Percentiles rank a stretch among this genome's conserved stretches.
Evolutionary conservation across 208 protist species (phyloP).

Genomic region (Trypanosoma melophagium): DNA sequence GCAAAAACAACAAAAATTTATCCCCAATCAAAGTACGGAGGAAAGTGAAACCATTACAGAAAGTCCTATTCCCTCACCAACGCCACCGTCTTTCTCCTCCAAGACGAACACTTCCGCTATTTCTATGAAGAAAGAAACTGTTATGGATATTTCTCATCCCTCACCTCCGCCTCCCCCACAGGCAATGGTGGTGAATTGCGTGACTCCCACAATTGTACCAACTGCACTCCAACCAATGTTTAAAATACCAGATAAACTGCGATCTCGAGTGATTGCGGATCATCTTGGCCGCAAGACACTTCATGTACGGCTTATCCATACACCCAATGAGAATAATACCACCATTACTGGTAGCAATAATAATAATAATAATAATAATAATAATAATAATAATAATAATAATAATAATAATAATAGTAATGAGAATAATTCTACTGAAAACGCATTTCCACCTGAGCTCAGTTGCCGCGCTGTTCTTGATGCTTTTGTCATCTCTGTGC

Average conservation of each 20-base stretch:
- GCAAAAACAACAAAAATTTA: neutral
- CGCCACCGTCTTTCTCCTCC: neutral
- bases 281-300: slow-evolving; percentile 56
- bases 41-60: neutral
- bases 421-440: neutral
- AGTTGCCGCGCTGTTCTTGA: slow-evolving; percentile 50
- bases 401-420: neutral
- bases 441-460: slow-evolving; percentile 29
- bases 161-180: neutral
- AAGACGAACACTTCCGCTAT: neutral
- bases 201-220: slow-evolving; percentile 31
- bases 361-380: neutral
- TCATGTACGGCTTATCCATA: slow-evolving; percentile 47
- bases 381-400: neutral
- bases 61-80: neutral
- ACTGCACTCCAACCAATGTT: slow-evolving; percentile 77
- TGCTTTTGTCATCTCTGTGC: slow-evolving; percentile 51
- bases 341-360: neutral
- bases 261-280: slow-evolving; percentile 50
- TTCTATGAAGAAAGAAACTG: neutral
- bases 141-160: too few relatives aligned
- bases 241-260: slow-evolving; percentile 50
- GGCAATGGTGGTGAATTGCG: slow-evolving; percentile 18
- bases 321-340: neutral
- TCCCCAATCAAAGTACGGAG: neutral